Evolutionary conservation across 441 rosid species (phyloP).

Genomic region (Cnidoscolus chayamansa): DNA sequence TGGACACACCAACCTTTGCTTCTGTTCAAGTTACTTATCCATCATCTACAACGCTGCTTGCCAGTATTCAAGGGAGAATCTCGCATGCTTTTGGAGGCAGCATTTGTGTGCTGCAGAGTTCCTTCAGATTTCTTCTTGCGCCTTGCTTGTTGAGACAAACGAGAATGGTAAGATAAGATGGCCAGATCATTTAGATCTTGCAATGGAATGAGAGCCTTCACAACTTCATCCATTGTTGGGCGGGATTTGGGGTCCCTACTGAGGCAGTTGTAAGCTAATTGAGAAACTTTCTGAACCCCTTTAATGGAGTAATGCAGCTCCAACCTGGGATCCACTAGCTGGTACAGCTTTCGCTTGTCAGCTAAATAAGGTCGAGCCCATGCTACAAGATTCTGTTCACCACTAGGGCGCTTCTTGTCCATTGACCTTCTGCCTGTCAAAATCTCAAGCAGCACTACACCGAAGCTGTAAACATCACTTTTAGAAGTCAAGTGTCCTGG

Average conservation of each 20-base stretch:
- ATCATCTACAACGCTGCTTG: slow-evolving; percentile 48
- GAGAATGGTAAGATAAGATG: slow-evolving; percentile 49
- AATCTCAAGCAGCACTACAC: slow-evolving; percentile 80
- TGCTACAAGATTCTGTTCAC: slow-evolving; percentile 52
- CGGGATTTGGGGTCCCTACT: slow-evolving; percentile 59
- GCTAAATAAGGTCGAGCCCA: slow-evolving; percentile 54
- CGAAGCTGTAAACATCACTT: slow-evolving; percentile 91
- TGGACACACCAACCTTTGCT: slow-evolving; percentile 24
- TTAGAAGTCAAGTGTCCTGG: slow-evolving; percentile 73
- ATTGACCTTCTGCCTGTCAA: slow-evolving; percentile 69
- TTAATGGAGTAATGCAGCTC: slow-evolving; percentile 66
- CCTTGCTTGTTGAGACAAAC: slow-evolving; percentile 56
- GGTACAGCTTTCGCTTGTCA: slow-evolving; percentile 48
- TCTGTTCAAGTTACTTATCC: slow-evolving; percentile 17
- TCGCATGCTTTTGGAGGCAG: slow-evolving; percentile 42
- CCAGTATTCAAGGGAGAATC: slow-evolving; percentile 53
- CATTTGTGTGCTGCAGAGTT: slow-evolving; percentile 30
- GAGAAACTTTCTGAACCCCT: slow-evolving; percentile 67
- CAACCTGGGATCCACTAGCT: slow-evolving; percentile 36
- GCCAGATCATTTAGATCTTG: slow-evolving; percentile 66
- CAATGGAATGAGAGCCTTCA: slow-evolving; percentile 57
- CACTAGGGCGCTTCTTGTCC: slow-evolving; percentile 58
- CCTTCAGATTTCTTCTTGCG: slow-evolving; percentile 58
- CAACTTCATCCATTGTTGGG: slow-evolving; percentile 66
- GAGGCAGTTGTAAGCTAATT: slow-evolving; percentile 59